These are phyloP conservation scores for Phlegmacium glaucopus DNA, from an alignment of 768 basidiomycete genomes.

Conservation along the genomic window DNA sequence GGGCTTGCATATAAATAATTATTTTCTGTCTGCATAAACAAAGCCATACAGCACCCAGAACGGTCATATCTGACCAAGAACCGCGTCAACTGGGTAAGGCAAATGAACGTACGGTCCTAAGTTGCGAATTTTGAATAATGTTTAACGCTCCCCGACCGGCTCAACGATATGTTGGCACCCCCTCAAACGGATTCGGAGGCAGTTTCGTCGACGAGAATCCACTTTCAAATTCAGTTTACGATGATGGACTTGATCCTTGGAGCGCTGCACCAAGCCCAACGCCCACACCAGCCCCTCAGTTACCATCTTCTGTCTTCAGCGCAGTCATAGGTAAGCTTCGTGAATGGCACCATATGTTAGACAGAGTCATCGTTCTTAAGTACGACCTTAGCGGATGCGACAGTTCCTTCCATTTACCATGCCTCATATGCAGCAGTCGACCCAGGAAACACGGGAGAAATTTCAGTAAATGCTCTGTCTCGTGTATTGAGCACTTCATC, in stretches of 20 bases:
- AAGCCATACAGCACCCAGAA: too few species aligned
- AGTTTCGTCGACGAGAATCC: constrained; percentile 81
- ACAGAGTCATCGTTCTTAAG: not conserved
- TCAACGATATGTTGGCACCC: constrained; percentile 56
- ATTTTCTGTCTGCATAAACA: constrained; percentile 7
- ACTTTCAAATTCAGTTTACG: constrained; percentile 68
- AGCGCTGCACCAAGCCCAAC: constrained; percentile 71
- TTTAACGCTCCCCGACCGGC: constrained; percentile 81
- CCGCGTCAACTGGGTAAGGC: too few species aligned
- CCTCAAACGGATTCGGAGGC: constrained; percentile 58
- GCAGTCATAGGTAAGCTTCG: constrained; percentile 61
- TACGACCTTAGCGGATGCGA: constrained; percentile 60
- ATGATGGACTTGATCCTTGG: constrained; percentile 82
- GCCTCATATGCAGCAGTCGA: constrained; percentile 73
- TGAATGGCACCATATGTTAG: not conserved
- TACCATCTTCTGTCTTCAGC: constrained; percentile 52
- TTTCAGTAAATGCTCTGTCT: constrained; percentile 79
- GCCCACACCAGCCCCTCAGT: constrained; percentile 54
- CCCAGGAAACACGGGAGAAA: constrained; percentile 66
- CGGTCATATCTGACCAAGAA: too few species aligned
- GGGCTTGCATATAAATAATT: constrained; percentile 18
- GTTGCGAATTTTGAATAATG: constrained; percentile 40
- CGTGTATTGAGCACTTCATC: constrained; percentile 75
- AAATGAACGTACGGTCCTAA: constrained; percentile 1
- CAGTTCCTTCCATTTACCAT: constrained; percentile 75